Percentiles rank a stretch among this genome's conserved stretches.
These are phyloP conservation scores for Alloteropsis angusta DNA, from an alignment of 202 grass and related monocot genomes.

Conservation along the genomic window DNA sequence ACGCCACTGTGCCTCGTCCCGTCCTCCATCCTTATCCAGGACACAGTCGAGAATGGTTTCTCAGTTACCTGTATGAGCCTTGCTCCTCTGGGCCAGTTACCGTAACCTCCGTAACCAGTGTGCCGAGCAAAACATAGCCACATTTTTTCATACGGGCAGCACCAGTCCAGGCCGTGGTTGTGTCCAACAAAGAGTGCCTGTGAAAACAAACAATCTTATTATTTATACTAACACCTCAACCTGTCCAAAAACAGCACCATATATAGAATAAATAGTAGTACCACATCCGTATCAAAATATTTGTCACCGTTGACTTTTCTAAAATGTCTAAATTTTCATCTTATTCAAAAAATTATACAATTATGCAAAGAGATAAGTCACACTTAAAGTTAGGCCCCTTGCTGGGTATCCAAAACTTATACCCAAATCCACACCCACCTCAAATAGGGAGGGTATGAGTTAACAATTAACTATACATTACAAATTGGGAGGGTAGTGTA, in stretches of 20 bases:
- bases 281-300: no score
- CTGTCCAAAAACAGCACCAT: neutral
- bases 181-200: constrained; percentile 81
- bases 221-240: neutral
- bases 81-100: constrained; percentile 58
- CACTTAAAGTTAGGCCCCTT: no score
- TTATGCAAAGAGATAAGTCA: no score
- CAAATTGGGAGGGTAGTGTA: no score
- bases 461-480: no score
- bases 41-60: constrained; percentile 23
- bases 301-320: no score
- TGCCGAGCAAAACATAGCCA: constrained; percentile 87
- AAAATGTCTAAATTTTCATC: no score
- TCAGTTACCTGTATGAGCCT: constrained; percentile 52
- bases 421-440: no score
- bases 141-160: constrained; percentile 58
- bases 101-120: constrained; percentile 68
- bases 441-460: no score
- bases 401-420: no score
- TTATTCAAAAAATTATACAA: no score
- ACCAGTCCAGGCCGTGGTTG: constrained; percentile 87
- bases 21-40: constrained; percentile 89
- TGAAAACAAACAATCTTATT: neutral
- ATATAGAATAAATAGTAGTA: no score
- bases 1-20: constrained; percentile 47